These are phyloP conservation scores for Tremella yokohamensis DNA, from an alignment of 768 basidiomycete genomes.

Conservation along the genomic window DNA sequence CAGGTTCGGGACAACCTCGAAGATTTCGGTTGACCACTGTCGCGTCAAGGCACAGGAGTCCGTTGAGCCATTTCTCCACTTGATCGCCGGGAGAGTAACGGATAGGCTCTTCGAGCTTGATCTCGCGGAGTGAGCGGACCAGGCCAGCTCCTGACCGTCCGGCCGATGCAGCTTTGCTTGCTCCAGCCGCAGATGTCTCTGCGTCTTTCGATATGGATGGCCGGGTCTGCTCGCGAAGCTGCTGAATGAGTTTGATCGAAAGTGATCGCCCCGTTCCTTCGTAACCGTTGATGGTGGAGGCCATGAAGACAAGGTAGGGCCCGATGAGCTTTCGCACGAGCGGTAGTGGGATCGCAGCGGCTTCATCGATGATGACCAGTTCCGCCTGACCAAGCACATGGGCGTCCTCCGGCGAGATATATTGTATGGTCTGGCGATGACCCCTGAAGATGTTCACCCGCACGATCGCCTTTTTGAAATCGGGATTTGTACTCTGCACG, in stretches of 20 bases:
- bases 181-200: conserved; percentile 42
- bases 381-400: conserved; percentile 98
- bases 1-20: conserved; percentile 88
- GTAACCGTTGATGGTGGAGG: conserved; percentile 99
- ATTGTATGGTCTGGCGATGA: conserved; percentile 96
- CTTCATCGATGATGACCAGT: conserved; percentile 95
- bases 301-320: conserved; percentile 92
- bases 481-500: conserved; percentile 89
- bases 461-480: conserved; percentile 91
- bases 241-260: conserved; percentile 94
- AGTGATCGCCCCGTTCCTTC: conserved; percentile 99
- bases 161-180: conserved; percentile 50
- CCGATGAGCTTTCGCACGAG: conserved; percentile 93
- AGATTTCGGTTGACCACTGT: conserved; percentile 57
- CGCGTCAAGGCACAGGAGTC: conserved; percentile 84
- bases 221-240: conserved; percentile 84
- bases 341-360: conserved; percentile 94
- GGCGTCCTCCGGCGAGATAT: conserved; percentile 96
- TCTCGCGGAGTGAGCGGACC: conserved; percentile 78
- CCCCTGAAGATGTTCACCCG: conserved; percentile 88
- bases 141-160: conserved; percentile 45
- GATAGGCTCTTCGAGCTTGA: conserved; percentile 92
- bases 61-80: conserved; percentile 92
- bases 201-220: conserved; percentile 70
- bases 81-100: conserved; percentile 82